Base-by-base conservation (phyloP, 495 filamentous ascomycete genomes). In the Tuber aestivum region DNA sequence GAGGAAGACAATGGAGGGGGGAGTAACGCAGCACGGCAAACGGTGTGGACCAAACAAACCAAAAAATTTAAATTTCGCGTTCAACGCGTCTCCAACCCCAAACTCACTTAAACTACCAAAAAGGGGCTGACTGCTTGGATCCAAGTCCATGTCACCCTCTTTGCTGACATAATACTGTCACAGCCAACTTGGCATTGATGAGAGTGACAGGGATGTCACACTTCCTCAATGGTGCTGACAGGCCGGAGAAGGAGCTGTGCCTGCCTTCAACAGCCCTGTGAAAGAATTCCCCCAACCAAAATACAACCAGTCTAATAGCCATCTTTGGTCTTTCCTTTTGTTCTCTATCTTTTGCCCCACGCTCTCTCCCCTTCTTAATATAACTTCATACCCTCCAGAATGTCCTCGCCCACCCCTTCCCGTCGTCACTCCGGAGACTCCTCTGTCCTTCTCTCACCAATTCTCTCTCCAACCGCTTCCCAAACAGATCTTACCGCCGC, bases 391-490 rank as follows among this genome's bases (percentile, higher is more conserved):
- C 18, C 27, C 5, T 42, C 69, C 78, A 65, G 40, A 18, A 80
- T 80, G 78, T 65, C 77, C 32, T 77, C 78, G 38, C 79, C 78
- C 9, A 73, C 79, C 37, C 78, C 79, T 40, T 81, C 79, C 41
- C 70, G 70, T 68, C 80, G 76, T 23, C 80, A 80, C 32, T 82
- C 80, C 27, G 73, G 75, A 38, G 80, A 82, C 74, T 82, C 80
- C 23, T 69, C 80, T 37, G 75, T 75, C 74, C 72, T 79, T 69
- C 77, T 82, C 18, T 82, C 81, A 41, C 81, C 81, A 78, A 82
- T 82, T 73, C 77, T 82, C 41, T 82, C 81, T 32, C 80, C 81
- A 44, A 75, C 81, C 2, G 80, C 80, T 61, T 82, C 81, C 37
- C 68, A 74, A 68, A 69, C 72, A 21, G 80, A 82, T 32, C 79